Percentiles rank a stretch among this genome's conserved stretches.
phyloP scores from a whole-genome alignment of 352 stramenopile species.

The Phytophthora chlamydospora region DNA sequence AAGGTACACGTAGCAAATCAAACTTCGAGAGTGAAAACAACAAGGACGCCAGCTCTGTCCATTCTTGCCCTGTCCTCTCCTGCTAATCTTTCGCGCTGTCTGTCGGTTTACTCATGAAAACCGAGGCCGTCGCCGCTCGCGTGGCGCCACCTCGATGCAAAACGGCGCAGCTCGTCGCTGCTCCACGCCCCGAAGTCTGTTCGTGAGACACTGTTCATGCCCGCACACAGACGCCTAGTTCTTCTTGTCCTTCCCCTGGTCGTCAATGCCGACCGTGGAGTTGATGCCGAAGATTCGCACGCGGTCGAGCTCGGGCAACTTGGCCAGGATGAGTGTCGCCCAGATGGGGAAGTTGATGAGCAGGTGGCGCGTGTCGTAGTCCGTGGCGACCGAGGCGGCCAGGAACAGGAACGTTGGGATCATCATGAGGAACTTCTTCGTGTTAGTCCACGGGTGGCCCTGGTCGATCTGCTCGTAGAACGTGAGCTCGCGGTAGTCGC shows the following conservation, averaged over 20 bases:
- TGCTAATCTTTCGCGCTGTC: conserved; percentile 25
- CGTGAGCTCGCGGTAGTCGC: conserved; percentile 94
- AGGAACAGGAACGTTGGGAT: conserved; percentile 93
- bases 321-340: conserved; percentile 91
- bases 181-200: conserved; percentile 7
- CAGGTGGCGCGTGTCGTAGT: conserved; percentile 89
- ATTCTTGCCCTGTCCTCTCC: conserved; percentile 17
- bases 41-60: conserved; percentile 15
- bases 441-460: conserved; percentile 90
- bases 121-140: conserved; percentile 8
- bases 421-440: conserved; percentile 95
- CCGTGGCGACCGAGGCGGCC: conserved; percentile 81
- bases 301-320: conserved; percentile 93
- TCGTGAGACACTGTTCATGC: conserved; percentile 10
- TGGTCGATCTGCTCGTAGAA: conserved; percentile 97
- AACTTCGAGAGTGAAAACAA: conserved; percentile 25
- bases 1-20: conserved; percentile 29
- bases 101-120: conserved; percentile 30
- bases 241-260: conserved; percentile 69
- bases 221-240: conserved; percentile 23
- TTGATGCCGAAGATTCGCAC: conserved; percentile 97
- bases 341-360: conserved; percentile 94
- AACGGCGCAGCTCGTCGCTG: conserved; percentile 7
- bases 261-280: conserved; percentile 95
- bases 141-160: conserved; percentile 8